Evolutionary conservation across 192 early-diverging fungal genomes (phyloP).

Genomic region (Piromyces sp.): DNA sequence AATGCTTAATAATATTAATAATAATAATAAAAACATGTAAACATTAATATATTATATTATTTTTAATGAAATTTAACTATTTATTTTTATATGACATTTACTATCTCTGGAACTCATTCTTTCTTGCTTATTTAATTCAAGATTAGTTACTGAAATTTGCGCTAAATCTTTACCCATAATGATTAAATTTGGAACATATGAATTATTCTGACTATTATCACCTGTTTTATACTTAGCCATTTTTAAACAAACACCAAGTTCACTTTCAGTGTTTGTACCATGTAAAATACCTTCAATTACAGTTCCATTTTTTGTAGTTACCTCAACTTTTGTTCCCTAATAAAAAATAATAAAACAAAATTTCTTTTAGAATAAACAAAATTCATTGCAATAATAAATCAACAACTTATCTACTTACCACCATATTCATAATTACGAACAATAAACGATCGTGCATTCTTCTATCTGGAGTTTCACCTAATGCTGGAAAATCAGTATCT

Average conservation of each 20-base stretch:
- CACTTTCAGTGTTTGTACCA: slow-evolving; percentile 31
- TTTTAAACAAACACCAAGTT: slow-evolving; percentile 45
- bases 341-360: too few relatives aligned
- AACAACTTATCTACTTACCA: slow-evolving; percentile 41
- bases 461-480: neutral
- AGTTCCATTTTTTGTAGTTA: slow-evolving; percentile 32
- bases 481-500: neutral
- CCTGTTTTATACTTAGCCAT: slow-evolving; percentile 24
- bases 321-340: slow-evolving; percentile 48
- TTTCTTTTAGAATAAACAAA: too few relatives aligned
- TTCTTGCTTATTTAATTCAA: slow-evolving; percentile 32
- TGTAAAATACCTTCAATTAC: slow-evolving; percentile 55
- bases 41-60: too few relatives aligned
- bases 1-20: slow-evolving; percentile 18
- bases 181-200: slow-evolving; percentile 26
- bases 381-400: too few relatives aligned
- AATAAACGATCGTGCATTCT: slow-evolving; percentile 37
- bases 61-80: too few relatives aligned
- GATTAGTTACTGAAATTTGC: slow-evolving; percentile 22
- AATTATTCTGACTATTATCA: slow-evolving; percentile 16
- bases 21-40: neutral
- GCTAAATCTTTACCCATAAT: slow-evolving; percentile 50
- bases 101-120: slow-evolving; percentile 15
- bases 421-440: slow-evolving; percentile 42
- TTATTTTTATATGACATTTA: too few relatives aligned